A percentile compares a stretch with the other conserved stretches of the same genome.
Conservation (phyloP, 2,329 filamentous ascomycete genomes). For the Fusarium domesticum region DNA sequence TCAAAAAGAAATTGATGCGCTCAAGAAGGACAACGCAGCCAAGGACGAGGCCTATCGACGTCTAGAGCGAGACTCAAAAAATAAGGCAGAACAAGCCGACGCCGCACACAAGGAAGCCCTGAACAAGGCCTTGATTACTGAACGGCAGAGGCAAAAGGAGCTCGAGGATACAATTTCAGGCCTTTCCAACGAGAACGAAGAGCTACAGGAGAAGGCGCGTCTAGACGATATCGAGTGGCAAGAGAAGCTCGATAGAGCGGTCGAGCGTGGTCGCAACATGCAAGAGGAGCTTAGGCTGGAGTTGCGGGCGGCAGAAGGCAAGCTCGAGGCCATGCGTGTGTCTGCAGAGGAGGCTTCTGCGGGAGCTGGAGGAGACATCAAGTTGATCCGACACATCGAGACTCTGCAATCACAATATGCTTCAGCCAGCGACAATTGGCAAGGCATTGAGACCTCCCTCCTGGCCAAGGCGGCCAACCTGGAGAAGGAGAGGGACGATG, state of each 20-base stretch:
- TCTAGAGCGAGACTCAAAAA: conserved; percentile 66
- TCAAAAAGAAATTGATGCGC: conserved; percentile 35
- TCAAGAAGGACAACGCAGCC: conserved; percentile 52
- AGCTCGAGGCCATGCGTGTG: conserved; percentile 81
- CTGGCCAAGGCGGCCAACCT: conserved; percentile 72
- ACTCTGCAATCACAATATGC: conserved; percentile 94
- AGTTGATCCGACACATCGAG: conserved; percentile 89
- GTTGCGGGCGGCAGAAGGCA: conserved; percentile 73
- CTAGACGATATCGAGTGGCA: conserved; percentile 68
- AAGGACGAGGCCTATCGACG: conserved; percentile 65
- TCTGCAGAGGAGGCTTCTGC: conserved; percentile 88
- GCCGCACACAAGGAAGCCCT: conserved; percentile 64
- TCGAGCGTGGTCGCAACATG: conserved; percentile 63
- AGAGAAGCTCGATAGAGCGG: conserved; percentile 69
- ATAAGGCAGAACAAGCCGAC: conserved; percentile 62
- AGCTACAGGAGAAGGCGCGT: conserved; percentile 67
- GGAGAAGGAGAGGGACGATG: conserved; percentile 90
- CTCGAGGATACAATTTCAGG: conserved; percentile 59
- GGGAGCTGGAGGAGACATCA: conserved; percentile 76
- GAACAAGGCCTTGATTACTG: conserved; percentile 64
- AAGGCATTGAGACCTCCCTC: conserved; percentile 86
- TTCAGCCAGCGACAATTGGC: conserved; percentile 94
- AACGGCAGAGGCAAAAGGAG: conserved; percentile 55
- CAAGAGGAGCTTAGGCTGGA: conserved; percentile 83
- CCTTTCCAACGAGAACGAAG: conserved; percentile 74